Percentiles rank a stretch among this genome's conserved stretches.
Conservation (phyloP, 768 basidiomycete genomes). For the Udeniomyces megalosporus region DNA sequence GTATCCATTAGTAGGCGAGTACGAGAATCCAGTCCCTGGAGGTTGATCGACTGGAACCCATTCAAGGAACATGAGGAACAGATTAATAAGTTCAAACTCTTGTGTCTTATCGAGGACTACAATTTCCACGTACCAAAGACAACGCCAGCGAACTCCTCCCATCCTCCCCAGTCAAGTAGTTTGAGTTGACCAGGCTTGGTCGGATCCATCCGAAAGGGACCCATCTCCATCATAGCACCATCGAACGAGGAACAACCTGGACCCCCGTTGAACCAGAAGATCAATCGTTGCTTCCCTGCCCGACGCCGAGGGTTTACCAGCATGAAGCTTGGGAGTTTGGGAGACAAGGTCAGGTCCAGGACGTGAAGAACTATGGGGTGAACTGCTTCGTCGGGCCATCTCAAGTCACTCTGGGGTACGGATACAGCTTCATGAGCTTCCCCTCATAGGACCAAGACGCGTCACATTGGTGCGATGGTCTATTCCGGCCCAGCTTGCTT, state of each 20-base stretch:
- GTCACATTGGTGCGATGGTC: too few relatives aligned
- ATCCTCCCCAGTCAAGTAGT: conserved; percentile 58
- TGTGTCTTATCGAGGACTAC: too few relatives aligned
- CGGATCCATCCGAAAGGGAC: conserved; percentile 52
- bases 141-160: conserved; percentile 94
- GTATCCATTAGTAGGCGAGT: conserved; percentile 68
- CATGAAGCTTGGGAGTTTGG: conserved; percentile 65
- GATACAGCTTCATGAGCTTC: too few relatives aligned
- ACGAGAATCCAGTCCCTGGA: conserved; percentile 86
- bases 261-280: conserved; percentile 91
- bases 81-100: neutral
- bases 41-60: conserved; percentile 90
- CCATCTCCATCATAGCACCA: conserved; percentile 95
- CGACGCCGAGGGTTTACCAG: conserved; percentile 68
- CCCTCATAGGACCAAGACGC: too few relatives aligned
- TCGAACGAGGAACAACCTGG: conserved; percentile 97
- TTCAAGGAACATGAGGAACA: neutral
- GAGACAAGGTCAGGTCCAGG: neutral
- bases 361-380: neutral
- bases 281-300: conserved; percentile 75
- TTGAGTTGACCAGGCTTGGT: conserved; percentile 42
- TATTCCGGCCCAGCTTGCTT: neutral
- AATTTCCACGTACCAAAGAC: conserved; percentile 55
- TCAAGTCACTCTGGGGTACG: too few relatives aligned
- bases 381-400: too few relatives aligned